Percentiles rank a stretch among this genome's conserved stretches.
Conservation (phyloP, 257 asterid species). For the Ilex asprella region DNA sequence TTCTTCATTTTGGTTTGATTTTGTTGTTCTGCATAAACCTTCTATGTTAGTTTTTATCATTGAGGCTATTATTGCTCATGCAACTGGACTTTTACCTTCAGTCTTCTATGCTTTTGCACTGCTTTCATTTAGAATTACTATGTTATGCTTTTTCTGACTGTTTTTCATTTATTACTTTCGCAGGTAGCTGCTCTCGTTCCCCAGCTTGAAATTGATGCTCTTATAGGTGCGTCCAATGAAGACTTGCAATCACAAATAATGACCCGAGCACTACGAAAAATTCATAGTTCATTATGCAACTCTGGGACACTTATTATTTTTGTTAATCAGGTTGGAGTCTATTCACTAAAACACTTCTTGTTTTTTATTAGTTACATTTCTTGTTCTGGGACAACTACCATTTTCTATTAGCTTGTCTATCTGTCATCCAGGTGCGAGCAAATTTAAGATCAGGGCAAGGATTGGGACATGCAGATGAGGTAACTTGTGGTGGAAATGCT, state of each 20-base stretch:
- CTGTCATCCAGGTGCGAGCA: constrained; percentile 50
- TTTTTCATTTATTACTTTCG: constrained; percentile 17
- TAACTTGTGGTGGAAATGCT: constrained; percentile 95
- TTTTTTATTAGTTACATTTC: not conserved
- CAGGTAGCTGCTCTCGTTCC: constrained; percentile 99
- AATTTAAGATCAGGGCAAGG: constrained; percentile 40
- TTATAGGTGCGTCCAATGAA: constrained; percentile 33
- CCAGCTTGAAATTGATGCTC: constrained; percentile 59
- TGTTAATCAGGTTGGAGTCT: constrained; percentile 69
- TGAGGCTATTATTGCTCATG: too few species aligned
- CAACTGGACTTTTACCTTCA: too few species aligned
- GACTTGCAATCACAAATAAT: constrained; percentile 65
- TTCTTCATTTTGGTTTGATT: too few species aligned
- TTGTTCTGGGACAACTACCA: not conserved
- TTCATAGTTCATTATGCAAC: constrained; percentile 71
- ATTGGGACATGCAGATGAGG: constrained; percentile 57
- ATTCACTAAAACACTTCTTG: constrained; percentile 10
- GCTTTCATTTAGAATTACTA: too few species aligned
- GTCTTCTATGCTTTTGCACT: too few species aligned
- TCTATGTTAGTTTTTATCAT: too few species aligned
- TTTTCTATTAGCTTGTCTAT: constrained; percentile 3
- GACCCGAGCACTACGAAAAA: constrained; percentile 86
- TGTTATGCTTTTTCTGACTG: not conserved
- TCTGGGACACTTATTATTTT: constrained; percentile 80
- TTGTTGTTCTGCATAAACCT: too few species aligned